These are phyloP conservation scores for Blastomyces gilchristii DNA, from an alignment of 2,329 filamentous ascomycete species.

Conservation along the genomic window DNA sequence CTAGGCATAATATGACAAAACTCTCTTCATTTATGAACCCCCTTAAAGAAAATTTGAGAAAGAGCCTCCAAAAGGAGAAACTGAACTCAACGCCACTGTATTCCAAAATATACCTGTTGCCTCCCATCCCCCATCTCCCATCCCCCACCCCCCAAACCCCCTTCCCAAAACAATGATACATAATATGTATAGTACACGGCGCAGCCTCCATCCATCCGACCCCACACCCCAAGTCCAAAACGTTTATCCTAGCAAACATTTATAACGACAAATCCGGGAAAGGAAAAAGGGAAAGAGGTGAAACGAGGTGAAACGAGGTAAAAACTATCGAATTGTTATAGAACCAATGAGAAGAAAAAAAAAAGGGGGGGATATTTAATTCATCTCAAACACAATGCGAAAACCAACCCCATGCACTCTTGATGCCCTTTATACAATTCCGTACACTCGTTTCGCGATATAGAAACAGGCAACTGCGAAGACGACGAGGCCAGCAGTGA, in stretches of 20 bases:
- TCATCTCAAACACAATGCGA: too few relatives aligned
- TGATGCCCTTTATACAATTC: slow-evolving; percentile 51
- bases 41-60: not conserved
- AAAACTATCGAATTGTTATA: not conserved
- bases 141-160: not conserved
- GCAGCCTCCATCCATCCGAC: not conserved
- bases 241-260: not conserved
- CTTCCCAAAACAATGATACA: not conserved
- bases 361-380: not conserved
- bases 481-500: slow-evolving; percentile 61
- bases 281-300: not conserved
- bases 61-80: not conserved
- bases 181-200: not conserved
- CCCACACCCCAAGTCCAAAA: not conserved
- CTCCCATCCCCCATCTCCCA: too few relatives aligned
- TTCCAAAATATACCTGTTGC: not conserved
- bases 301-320: too few relatives aligned
- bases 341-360: not conserved
- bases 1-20: not conserved
- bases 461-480: slow-evolving; percentile 74
- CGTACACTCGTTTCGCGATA: slow-evolving; percentile 74
- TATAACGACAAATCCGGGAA: not conserved
- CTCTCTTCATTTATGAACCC: too few relatives aligned
- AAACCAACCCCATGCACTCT: not conserved
- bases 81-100: not conserved